phyloP scores from a whole-genome alignment of 2,329 filamentous ascomycete species.

The Blastomyces percursus region DNA sequence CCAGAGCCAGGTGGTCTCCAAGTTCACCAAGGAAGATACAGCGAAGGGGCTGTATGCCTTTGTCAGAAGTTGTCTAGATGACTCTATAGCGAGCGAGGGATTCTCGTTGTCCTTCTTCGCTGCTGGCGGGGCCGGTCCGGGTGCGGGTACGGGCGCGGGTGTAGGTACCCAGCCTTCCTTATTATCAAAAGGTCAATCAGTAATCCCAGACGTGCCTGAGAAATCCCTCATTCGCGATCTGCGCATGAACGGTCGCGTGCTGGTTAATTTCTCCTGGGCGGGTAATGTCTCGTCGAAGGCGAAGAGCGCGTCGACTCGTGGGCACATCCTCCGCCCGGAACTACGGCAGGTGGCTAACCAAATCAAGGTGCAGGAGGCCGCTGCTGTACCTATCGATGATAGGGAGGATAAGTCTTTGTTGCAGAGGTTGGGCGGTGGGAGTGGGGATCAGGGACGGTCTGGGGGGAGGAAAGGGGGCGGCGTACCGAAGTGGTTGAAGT shows the following conservation, averaged over 20 bases:
- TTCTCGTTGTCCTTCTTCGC: constrained; percentile 60
- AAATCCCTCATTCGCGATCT: constrained; percentile 58
- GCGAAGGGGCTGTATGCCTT: constrained; percentile 62
- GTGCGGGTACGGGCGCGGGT: background rate
- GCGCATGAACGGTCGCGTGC: constrained; percentile 56
- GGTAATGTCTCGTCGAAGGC: constrained; percentile 48
- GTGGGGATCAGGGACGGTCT: constrained; percentile 24
- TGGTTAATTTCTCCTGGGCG: constrained; percentile 69
- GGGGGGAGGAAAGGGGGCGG: constrained; percentile 25
- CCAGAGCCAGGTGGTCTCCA: constrained; percentile 63
- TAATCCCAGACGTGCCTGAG: constrained; percentile 37
- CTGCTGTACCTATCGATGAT: constrained; percentile 33
- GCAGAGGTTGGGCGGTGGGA: constrained; percentile 29
- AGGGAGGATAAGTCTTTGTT: constrained; percentile 26
- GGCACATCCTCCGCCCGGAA: constrained; percentile 51
- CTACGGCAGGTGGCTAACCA: constrained; percentile 54
- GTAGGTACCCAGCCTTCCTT: constrained; percentile 3
- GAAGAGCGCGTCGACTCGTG: constrained; percentile 40
- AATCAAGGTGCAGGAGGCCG: constrained; percentile 52
- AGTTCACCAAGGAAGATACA: constrained; percentile 57
- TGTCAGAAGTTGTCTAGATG: constrained; percentile 59
- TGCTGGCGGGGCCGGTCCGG: background rate
- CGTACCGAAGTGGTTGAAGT: constrained; percentile 61
- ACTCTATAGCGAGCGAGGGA: constrained; percentile 43
- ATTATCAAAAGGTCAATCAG: constrained; percentile 14